Evolutionary conservation across 1,284 basidiomycete genomes (phyloP), one percentile per base, ranked within the genome.

Genomic region (Pseudozyma tsukubaensis): DNA sequence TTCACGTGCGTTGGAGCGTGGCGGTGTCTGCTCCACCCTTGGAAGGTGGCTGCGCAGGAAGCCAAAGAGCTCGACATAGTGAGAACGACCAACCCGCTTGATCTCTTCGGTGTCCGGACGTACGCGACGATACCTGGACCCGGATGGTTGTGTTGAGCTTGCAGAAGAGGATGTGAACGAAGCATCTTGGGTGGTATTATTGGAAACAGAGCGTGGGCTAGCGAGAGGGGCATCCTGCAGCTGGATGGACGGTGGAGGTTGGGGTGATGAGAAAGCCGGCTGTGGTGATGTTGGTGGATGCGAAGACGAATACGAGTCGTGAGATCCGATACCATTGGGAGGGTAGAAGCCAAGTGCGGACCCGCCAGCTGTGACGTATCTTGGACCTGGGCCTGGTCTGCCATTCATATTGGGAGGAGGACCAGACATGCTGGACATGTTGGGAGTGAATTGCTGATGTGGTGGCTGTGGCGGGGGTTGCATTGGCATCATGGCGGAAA

Each of bases 1-100:
- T 47, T 84, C 83, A 19, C 83, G 77, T 12, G 83, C 83, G 51
- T 79, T 83, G 40, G 76, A 68, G 39, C 83, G 74, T 9, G 83
- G 82, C 1, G 72, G 58, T 10, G 74, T 78, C 61, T 82, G 79
- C n/a, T 79, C 80, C 40, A 78, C 73, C 48, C 78, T 76, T 61
- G 66, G 70, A 24, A 82, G 72, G 50, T 84, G 82, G 55, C 65
- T 72, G 11, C 77, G 72, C 24, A 84, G 69, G 59, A 83, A 84
- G 51, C 58, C 52, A 36, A 84, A 71, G 14, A 84, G 74, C 69
- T 83, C 82, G 36, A 72, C 49, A 50, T 84, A 84, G 72, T 84
- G 82, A 1, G 69, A 64, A 8, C 78, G 74, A 21, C 75, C 77
- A 39, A 79, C 61, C 14, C 68, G 67, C 35, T 61, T 69, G 59